These are phyloP conservation scores for Diversispora epigaea DNA, from an alignment of 192 early-diverging fungal species.

Conservation along the genomic window DNA sequence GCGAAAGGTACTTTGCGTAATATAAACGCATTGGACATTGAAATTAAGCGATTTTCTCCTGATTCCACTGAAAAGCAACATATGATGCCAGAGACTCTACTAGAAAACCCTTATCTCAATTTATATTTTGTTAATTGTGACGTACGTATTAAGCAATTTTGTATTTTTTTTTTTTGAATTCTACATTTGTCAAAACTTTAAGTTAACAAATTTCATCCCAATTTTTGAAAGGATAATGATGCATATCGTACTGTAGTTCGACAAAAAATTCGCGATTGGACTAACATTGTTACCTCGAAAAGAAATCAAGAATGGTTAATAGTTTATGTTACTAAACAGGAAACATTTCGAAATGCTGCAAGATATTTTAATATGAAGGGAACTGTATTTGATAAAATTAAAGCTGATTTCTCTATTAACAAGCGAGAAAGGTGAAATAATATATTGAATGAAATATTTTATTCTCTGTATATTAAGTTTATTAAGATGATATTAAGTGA, in stretches of 20 bases:
- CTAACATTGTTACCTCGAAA: slow-evolving; percentile 66
- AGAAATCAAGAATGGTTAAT: slow-evolving; percentile 92
- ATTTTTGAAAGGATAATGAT: slow-evolving; percentile 67
- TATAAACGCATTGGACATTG: slow-evolving; percentile 61
- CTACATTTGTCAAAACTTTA: not conserved
- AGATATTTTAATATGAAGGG: slow-evolving; percentile 63
- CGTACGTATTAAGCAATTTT: slow-evolving; percentile 43
- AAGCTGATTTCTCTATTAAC: slow-evolving; percentile 75
- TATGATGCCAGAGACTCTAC: slow-evolving; percentile 41
- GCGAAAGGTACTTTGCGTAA: slow-evolving; percentile 60
- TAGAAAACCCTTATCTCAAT: slow-evolving; percentile 70
- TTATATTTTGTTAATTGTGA: slow-evolving; percentile 79
- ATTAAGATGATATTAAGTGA: not conserved
- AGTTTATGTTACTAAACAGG: slow-evolving; percentile 65
- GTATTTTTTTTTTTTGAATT: not conserved
- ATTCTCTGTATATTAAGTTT: not conserved
- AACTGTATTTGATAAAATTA: slow-evolving; percentile 81
- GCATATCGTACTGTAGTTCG: slow-evolving; percentile 64
- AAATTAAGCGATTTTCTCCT: slow-evolving; percentile 51
- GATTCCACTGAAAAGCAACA: slow-evolving; percentile 41
- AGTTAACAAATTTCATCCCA: not conserved
- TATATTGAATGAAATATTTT: too few relatives aligned
- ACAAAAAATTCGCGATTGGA: slow-evolving; percentile 76
- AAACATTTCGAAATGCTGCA: slow-evolving; percentile 48
- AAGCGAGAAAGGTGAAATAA: slow-evolving; percentile 60